Percentiles rank a stretch among this genome's conserved stretches.
These are phyloP conservation scores for Helminthosporium solani DNA, from an alignment of 2,329 filamentous ascomycete species.

Conservation along the genomic window DNA sequence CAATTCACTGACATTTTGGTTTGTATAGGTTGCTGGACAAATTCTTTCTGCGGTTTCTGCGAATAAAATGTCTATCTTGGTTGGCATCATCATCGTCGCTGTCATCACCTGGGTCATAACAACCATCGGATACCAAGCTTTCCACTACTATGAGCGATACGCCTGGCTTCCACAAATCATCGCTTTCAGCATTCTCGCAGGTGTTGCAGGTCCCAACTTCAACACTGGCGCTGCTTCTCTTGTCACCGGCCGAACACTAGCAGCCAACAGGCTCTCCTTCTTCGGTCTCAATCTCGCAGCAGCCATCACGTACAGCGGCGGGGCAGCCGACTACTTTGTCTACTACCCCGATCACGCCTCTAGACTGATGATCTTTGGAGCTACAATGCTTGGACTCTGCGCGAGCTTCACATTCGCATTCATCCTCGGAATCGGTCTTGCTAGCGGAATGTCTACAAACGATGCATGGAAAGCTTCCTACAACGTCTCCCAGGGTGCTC, in stretches of 20 bases:
- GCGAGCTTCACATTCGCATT: conserved; percentile 62
- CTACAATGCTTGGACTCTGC: conserved; percentile 59
- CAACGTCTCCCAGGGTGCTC: conserved; percentile 59
- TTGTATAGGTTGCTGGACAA: too few species aligned
- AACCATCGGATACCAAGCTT: conserved; percentile 66
- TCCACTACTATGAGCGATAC: conserved; percentile 69
- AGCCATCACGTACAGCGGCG: conserved; percentile 63
- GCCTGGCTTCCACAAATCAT: conserved; percentile 65
- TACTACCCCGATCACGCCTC: conserved; percentile 61
- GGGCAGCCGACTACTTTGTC: conserved; percentile 67
- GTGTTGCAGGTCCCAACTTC: conserved; percentile 61
- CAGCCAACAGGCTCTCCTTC: conserved; percentile 64
- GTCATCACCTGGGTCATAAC: conserved; percentile 64
- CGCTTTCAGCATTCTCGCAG: conserved; percentile 62
- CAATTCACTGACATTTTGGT: too few species aligned
- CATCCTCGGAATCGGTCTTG: conserved; percentile 63
- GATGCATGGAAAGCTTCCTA: conserved; percentile 60
- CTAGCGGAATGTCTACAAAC: conserved; percentile 56
- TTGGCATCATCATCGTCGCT: conserved; percentile 66
- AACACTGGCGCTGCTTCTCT: conserved; percentile 54
- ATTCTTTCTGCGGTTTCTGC: conserved; percentile 65
- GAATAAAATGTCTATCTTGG: conserved; percentile 61
- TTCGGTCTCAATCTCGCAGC: conserved; percentile 68
- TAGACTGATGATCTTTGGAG: conserved; percentile 55
- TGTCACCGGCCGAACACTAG: conserved; percentile 54